phyloP scores from a whole-genome alignment of 345 rosid genomes.

The Clarkia xantiana region DNA sequence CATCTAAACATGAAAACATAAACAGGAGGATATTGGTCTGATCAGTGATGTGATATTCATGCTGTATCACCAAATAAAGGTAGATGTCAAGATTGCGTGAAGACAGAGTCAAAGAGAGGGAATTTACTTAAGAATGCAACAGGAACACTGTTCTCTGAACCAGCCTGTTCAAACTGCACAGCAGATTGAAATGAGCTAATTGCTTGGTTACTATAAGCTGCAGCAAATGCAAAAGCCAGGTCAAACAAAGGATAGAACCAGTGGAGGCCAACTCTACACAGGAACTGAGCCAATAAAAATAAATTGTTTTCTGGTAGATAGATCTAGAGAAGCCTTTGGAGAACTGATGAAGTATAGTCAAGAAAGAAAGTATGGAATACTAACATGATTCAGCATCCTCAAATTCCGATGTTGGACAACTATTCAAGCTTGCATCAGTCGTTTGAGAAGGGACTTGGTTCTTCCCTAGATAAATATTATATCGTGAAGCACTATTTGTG shows the following conservation, averaged over 20 bases:
- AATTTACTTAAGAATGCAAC: slow-evolving; percentile 32
- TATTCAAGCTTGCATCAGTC: slow-evolving; percentile 49
- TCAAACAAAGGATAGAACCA: too few relatives aligned
- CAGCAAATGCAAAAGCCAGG: slow-evolving; percentile 9
- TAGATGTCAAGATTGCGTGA: not conserved
- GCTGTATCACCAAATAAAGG: not conserved
- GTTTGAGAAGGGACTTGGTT: slow-evolving; percentile 36
- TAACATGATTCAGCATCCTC: slow-evolving; percentile 86
- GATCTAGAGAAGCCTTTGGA: not conserved
- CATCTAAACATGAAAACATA: slow-evolving; percentile 20
- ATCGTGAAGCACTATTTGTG: slow-evolving; percentile 42
- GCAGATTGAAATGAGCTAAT: slow-evolving; percentile 34
- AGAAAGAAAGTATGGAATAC: slow-evolving; percentile 3
- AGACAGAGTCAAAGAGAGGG: slow-evolving; percentile 9
- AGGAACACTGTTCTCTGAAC: slow-evolving; percentile 22
- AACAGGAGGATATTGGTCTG: slow-evolving; percentile 6
- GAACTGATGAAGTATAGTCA: not conserved
- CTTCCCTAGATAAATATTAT: slow-evolving; percentile 28
- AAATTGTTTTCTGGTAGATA: too few relatives aligned
- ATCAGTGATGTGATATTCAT: not conserved
- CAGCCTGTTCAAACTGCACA: slow-evolving; percentile 31
- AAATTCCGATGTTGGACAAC: slow-evolving; percentile 51
- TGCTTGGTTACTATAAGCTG: slow-evolving; percentile 60
- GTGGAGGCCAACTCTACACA: too few relatives aligned
- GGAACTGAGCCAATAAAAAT: too few relatives aligned